Conservation (phyloP, 208 protist genomes). For the Blastocrithidia nonstop region DNA sequence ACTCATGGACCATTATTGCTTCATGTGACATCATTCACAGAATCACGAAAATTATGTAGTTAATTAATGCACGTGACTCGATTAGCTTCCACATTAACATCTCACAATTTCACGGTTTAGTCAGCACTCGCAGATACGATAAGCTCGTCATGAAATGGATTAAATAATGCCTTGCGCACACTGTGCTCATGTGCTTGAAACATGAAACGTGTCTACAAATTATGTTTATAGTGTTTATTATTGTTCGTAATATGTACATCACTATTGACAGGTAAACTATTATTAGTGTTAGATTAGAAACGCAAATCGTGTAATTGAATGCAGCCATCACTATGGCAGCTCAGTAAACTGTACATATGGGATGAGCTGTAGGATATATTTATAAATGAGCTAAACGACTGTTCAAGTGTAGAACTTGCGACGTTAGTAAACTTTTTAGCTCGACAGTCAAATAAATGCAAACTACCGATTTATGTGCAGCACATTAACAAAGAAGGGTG, state of each 20-base stretch:
- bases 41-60: slow-evolving; percentile 59
- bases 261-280: too few species aligned
- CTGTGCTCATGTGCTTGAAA: slow-evolving; percentile 57
- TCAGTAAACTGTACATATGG: slow-evolving; percentile 38
- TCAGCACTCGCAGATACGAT: slow-evolving; percentile 62
- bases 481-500: slow-evolving; percentile 42
- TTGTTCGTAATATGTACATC: slow-evolving; percentile 3
- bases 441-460: slow-evolving; percentile 49
- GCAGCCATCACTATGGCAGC: slow-evolving; percentile 48
- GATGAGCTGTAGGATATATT: slow-evolving; percentile 56
- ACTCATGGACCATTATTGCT: slow-evolving; percentile 68
- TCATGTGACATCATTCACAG: slow-evolving; percentile 61
- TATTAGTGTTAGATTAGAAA: too few species aligned
- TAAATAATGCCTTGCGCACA: slow-evolving; percentile 43
- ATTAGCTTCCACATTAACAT: slow-evolving; percentile 15
- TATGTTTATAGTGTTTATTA: not conserved
- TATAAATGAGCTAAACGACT: slow-evolving; percentile 36
- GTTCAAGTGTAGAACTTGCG: slow-evolving; percentile 9
- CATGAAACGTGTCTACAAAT: not conserved
- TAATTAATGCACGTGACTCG: slow-evolving; percentile 19
- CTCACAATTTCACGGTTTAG: slow-evolving; percentile 68
- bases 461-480: slow-evolving; percentile 14
- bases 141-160: slow-evolving; percentile 72
- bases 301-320: slow-evolving; percentile 61
- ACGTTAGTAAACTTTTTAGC: slow-evolving; percentile 19